A percentile compares a stretch with the other conserved stretches of the same genome.
These are phyloP conservation scores for Aureobasidium lini DNA, from an alignment of 2,329 filamentous ascomycete species.

Conservation along the genomic window DNA sequence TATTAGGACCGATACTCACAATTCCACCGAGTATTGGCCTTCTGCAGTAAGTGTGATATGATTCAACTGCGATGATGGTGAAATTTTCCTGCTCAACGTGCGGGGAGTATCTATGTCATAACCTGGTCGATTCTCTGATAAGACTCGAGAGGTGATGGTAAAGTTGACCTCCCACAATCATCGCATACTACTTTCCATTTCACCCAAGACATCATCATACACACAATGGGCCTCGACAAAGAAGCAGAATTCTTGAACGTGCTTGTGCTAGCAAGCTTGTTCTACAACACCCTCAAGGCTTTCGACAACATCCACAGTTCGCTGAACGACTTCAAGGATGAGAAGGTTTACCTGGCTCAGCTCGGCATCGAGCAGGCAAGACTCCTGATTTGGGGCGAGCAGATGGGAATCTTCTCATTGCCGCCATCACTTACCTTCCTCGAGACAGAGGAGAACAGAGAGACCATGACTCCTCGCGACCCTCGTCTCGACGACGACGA, in stretches of 20 bases:
- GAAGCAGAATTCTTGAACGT: slow-evolving; percentile 30
- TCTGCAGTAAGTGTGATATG: neutral
- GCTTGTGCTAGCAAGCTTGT: slow-evolving; percentile 36
- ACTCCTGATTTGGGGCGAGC: slow-evolving; percentile 41
- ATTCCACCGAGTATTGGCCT: slow-evolving; percentile 14
- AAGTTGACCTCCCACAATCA: neutral
- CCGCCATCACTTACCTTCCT: slow-evolving; percentile 37
- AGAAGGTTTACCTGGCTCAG: slow-evolving; percentile 36
- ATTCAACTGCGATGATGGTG: slow-evolving; percentile 10
- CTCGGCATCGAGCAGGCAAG: slow-evolving; percentile 42
- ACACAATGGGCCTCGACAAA: neutral
- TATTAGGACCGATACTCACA: slow-evolving; percentile 7
- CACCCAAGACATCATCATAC: neutral
- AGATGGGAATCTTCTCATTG: slow-evolving; percentile 38
- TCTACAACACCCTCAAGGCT: slow-evolving; percentile 41
- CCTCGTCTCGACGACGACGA: slow-evolving; percentile 33
- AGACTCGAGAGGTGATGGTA: neutral
- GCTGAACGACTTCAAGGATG: slow-evolving; percentile 35
- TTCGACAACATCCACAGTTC: slow-evolving; percentile 39
- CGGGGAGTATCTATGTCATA: slow-evolving; percentile 10
- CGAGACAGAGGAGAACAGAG: slow-evolving; percentile 37
- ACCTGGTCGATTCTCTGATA: neutral
- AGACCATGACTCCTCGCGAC: slow-evolving; percentile 36
- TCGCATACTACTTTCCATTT: neutral
- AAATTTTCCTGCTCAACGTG: slow-evolving; percentile 13